Evolutionary conservation across 169 alveolate genomes (phyloP).

Genomic region (Plasmodium vinckei): DNA sequence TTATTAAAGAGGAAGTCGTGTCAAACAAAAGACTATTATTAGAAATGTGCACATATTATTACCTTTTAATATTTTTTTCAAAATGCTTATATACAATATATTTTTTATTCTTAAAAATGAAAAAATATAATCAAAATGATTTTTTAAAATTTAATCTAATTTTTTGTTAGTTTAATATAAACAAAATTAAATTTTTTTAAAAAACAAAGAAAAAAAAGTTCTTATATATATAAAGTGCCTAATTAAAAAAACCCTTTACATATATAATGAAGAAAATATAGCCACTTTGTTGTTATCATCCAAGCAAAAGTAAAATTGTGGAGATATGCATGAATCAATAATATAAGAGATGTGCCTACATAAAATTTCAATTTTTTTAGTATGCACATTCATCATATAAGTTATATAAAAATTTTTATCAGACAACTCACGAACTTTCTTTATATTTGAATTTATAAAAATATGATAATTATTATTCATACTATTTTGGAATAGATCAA

Average conservation of each 20-base stretch:
- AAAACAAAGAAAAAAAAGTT: background rate
- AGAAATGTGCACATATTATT: too few species aligned
- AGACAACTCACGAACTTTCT: conserved; percentile 57
- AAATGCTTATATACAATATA: too few species aligned
- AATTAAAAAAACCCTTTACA: too few species aligned
- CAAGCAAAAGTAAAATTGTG: conserved; percentile 54
- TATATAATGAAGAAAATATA: conserved; percentile 15
- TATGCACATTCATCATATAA: conserved; percentile 21
- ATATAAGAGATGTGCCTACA: conserved; percentile 54
- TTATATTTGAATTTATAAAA: conserved; percentile 69
- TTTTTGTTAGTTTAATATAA: too few species aligned
- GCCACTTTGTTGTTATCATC: conserved; percentile 63
- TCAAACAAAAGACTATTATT: too few species aligned
- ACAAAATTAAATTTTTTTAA: too few species aligned
- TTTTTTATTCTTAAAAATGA: too few species aligned
- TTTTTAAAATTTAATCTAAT: too few species aligned
- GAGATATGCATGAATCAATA: conserved; percentile 57
- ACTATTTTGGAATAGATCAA: conserved; percentile 22
- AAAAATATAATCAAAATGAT: too few species aligned
- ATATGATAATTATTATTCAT: conserved; percentile 4
- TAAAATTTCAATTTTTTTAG: conserved; percentile 50
- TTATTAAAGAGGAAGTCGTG: too few species aligned
- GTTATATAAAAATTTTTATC: conserved; percentile 71
- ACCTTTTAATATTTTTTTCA: too few species aligned
- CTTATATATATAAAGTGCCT: background rate